Conservation (phyloP, 192 early-diverging fungal genomes). For the Mortierella antarctica region DNA sequence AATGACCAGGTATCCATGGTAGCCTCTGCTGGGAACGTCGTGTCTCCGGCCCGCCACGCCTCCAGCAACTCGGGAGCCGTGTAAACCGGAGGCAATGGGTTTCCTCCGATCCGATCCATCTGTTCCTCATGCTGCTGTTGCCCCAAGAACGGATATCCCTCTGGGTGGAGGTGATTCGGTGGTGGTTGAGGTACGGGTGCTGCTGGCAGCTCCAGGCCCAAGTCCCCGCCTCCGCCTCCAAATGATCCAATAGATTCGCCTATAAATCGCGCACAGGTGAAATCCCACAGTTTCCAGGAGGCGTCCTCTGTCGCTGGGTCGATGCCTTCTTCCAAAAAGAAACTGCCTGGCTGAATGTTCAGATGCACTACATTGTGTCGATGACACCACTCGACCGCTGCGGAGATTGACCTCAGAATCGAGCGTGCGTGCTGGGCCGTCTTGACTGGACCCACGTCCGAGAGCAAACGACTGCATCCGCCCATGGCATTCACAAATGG, state of each 20-base stretch:
- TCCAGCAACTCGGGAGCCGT: constrained; percentile 45
- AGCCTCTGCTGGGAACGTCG: constrained; percentile 42
- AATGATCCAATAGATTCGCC: constrained; percentile 43
- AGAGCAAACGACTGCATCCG: constrained; percentile 37
- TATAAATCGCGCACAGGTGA: constrained; percentile 45
- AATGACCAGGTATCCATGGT: constrained; percentile 47
- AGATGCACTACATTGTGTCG: constrained; percentile 45
- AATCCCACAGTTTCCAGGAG: constrained; percentile 53
- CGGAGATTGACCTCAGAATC: constrained; percentile 37
- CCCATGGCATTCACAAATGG: constrained; percentile 52
- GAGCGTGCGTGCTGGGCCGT: constrained; percentile 33
- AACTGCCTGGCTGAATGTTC: constrained; percentile 48
- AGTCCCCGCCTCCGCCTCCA: constrained; percentile 24
- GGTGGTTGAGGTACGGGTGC: constrained; percentile 1
- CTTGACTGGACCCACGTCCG: constrained; percentile 26
- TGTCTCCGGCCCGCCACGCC: constrained; percentile 42
- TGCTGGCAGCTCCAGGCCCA: background rate
- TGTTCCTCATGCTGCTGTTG: constrained; percentile 27
- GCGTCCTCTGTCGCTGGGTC: constrained; percentile 39
- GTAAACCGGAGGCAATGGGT: constrained; percentile 40
- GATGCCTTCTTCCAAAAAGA: constrained; percentile 48
- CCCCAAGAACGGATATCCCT: constrained; percentile 24
- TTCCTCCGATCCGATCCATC: constrained; percentile 34
- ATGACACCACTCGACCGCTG: constrained; percentile 50
- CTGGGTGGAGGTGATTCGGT: background rate